Percentiles rank a stretch among this genome's conserved stretches.
Conservation (phyloP, 805 yeast species). For the Blastobotrys muscicola region DNA sequence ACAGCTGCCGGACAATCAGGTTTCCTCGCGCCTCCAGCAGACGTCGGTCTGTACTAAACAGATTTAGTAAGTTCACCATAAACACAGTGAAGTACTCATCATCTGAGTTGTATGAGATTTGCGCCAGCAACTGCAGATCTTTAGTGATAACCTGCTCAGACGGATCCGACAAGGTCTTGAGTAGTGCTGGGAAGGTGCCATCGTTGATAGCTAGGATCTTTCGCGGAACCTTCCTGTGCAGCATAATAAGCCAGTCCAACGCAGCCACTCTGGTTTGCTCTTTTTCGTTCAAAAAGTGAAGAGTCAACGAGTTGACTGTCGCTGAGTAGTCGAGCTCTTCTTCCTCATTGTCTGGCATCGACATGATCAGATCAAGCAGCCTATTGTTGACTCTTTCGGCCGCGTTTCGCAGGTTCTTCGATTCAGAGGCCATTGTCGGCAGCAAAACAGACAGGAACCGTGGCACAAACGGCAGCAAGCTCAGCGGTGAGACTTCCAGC, state of each 20-base stretch:
- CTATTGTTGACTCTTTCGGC: conserved; percentile 50
- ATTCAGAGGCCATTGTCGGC: conserved; percentile 48
- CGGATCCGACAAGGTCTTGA: conserved; percentile 65
- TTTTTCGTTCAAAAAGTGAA: conserved; percentile 64
- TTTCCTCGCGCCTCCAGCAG: conserved; percentile 67
- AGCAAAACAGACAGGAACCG: conserved; percentile 62
- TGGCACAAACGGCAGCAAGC: conserved; percentile 66
- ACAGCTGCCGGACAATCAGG: conserved; percentile 72
- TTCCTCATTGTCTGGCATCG: conserved; percentile 25
- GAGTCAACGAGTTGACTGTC: conserved; percentile 60
- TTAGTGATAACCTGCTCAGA: conserved; percentile 70
- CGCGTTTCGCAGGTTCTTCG: conserved; percentile 39
- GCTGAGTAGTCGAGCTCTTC: conserved; percentile 40
- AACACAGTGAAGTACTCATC: conserved; percentile 70
- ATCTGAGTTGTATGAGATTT: conserved; percentile 59
- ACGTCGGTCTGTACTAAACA: conserved; percentile 62
- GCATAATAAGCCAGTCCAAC: conserved; percentile 79
- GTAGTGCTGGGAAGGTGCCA: conserved; percentile 63
- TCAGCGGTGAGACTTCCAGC: conserved; percentile 62
- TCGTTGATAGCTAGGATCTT: conserved; percentile 40
- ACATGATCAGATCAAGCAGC: conserved; percentile 44
- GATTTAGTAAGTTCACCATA: conserved; percentile 55
- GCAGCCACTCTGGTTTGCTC: conserved; percentile 78
- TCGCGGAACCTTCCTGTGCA: conserved; percentile 61
- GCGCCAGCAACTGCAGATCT: conserved; percentile 62